Evolutionary conservation across 495 filamentous ascomycete genomes (phyloP).

Genomic region (Hypomontagnella submonticulosa): DNA sequence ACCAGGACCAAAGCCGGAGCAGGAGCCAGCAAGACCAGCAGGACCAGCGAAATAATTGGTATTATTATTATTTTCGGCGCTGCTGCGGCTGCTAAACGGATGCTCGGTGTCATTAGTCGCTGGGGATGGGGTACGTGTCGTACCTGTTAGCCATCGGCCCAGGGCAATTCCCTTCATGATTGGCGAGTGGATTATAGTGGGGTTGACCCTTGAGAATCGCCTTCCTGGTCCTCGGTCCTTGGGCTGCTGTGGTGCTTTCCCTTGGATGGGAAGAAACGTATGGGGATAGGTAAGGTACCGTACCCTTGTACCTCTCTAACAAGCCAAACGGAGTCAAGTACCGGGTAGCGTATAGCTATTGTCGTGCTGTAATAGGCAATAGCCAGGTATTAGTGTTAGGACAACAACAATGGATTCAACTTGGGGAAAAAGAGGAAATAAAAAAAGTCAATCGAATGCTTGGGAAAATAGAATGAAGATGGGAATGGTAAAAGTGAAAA

Average conservation of each 20-base stretch:
- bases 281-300: no score
- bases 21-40: neutral
- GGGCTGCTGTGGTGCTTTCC: constrained; percentile 3
- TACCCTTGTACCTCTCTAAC: constrained; percentile 14
- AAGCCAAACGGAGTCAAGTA: constrained; percentile 1
- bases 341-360: no score
- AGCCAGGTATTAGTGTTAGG: no score
- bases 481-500: no score
- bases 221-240: constrained; percentile 45
- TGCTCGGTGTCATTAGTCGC: constrained; percentile 49
- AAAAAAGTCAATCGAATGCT: no score
- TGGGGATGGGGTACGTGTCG: constrained; percentile 45
- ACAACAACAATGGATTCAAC: no score
- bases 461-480: no score
- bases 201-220: constrained; percentile 37
- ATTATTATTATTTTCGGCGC: constrained; percentile 49
- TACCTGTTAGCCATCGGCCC: constrained; percentile 48
- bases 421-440: no score
- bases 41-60: constrained; percentile 10
- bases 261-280: no score
- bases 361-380: no score
- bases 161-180: constrained; percentile 48
- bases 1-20: neutral
- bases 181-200: constrained; percentile 32
- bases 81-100: constrained; percentile 48